Evolutionary conservation across 768 basidiomycete species (phyloP), one percentile per base, ranked within the genome.

Genomic region (Rhodotorula toruloides): DNA sequence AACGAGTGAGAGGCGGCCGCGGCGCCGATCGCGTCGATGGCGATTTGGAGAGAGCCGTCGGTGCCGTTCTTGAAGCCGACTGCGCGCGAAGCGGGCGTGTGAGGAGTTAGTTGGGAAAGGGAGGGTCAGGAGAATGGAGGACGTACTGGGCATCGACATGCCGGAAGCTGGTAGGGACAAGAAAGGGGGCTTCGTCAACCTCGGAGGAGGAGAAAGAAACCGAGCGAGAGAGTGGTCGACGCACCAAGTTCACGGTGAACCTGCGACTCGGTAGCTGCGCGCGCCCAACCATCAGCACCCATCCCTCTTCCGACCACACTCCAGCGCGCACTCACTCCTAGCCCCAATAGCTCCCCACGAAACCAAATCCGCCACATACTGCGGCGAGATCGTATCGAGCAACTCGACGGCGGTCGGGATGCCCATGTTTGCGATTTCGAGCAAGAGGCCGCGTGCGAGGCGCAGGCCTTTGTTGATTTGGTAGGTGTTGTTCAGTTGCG

Each of bases 1-100:
- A 99, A 99, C 64, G 92, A 90, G 78, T 99, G 94, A 2, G 90
- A 89, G 61, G 84, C 83, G 65, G 86, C 84, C 25, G 96, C 93
- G 22, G 94, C 90, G 42, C 92, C 85, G 79, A 93, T 97, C 4
- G 94, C 94, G 78, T 99, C 93, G 50, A 98, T 83, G 0, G 96
- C 93, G 70, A 97, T 89, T 54, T 64, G 66, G 36, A 76, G 61
- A 36, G 86, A 87, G 44, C 96, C 96, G 73, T 98, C 96, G 3
- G 94, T 98, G 17, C 90, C 90, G 74, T 99, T 99, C 80, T 99
- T 99, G 85, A 99, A 98, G 13, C 96, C 96, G 9, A 92, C 48
- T 91, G 5, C 90, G 88, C 89, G 94, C 91, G 22, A 89, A 90
- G n/a, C 94, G 81, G 3, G 86, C 89, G 10, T 86, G 88, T 16